Base-by-base conservation (phyloP, 2,329 filamentous ascomycete genomes). In the Gnomoniopsis smithogilvyi region DNA sequence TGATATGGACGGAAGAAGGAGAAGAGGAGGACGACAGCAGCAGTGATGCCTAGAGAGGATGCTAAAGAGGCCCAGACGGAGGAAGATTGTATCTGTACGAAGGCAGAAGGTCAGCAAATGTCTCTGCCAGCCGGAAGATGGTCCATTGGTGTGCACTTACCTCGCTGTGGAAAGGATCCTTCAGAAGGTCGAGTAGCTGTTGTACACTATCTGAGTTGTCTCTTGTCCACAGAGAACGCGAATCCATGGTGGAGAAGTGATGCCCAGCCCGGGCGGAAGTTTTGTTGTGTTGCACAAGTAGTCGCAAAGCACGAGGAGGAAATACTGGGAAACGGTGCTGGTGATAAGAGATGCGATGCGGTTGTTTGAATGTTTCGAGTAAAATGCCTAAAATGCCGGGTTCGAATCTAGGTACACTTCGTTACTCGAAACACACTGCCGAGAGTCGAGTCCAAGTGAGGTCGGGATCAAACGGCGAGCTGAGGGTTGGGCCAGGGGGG, bases 1-100 rank as follows among this genome's bases (percentile, higher is more conserved):
- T 98, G 94, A 74, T 93, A 92, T 6, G 95, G 95, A 62, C 95
- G 90, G 57, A 98, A 80, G 67, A 97, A 78, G 63, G 92, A 96
- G 80, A 98, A 99, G 64, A 87, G 76, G 60, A 96, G 71, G 63
- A 91, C 87, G 66, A 96, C 87, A 65, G 87, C 79, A 63, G 83
- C 68, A 10, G 92, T 91, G 69, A 95, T 78, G 57, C 85, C 89
- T 48, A 97, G 70, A 3, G 94, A 96, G 22, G 90, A 92, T 64
- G 80, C 90, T 48, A 98, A 77, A 51, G 93, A 92, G 60, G 91
- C 89, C 74, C 88, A 86, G 61, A 97, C 81, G 47, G 92, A 89
- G 59, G 82, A 75, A 69, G 78, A 68, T 67, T 74, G 72, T 43
- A 81, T 71, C 78, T 81, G 63, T 26, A 30, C 10, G 30, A 36